Evolutionary conservation across 2,329 filamentous ascomycete genomes (phyloP), one percentile per base, ranked within the genome.

Genomic region (Pezicula radicicola): DNA sequence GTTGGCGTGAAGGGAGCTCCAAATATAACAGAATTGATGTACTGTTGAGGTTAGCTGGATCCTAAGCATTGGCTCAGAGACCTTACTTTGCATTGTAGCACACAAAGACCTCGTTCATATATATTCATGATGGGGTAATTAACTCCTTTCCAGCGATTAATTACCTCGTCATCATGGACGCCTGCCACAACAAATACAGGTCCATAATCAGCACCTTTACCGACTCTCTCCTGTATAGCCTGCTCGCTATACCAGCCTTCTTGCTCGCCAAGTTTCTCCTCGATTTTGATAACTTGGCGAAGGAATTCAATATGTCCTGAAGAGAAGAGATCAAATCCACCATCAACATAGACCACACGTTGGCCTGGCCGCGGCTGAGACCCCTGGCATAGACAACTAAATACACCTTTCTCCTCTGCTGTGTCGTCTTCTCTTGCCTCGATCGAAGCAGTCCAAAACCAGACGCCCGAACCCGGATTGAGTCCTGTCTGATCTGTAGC

Each of bases 101-200:
- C 93, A 68, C 94, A 99, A 19, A 99, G 83, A 2, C 92, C 92
- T 40, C 94, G 87, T 76, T 99, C 94, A 64, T 93, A 96, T 52
- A 96, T 92, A 75, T 97, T 99, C 94, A 99, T 99, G 73, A 99
- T 97, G 25, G 94, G 94, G 68, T 97, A 99, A 74, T 99, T 99
- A 63, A 97, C 80, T 35, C 94, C 93, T 73, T 97, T 97, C 88
- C 91, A 95, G 63, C 87, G 78, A 72, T 99, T 99, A 70, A 99
- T 96, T 54, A 96, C 91, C 58, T 88, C 84, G 68, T 99, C 94
- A 64, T 96, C 89, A 71, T 99, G 94, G 21, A 99, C 86, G 46
- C 94, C 94, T 2, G 91, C 92, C 41, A 97, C 83, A n/a, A 99
- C 80, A 67, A 90, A 97, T 6, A 85, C 87, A 0, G 91, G 91